phyloP scores from a whole-genome alignment of 2,329 filamentous ascomycete genomes.

The Didymella lethalis region DNA sequence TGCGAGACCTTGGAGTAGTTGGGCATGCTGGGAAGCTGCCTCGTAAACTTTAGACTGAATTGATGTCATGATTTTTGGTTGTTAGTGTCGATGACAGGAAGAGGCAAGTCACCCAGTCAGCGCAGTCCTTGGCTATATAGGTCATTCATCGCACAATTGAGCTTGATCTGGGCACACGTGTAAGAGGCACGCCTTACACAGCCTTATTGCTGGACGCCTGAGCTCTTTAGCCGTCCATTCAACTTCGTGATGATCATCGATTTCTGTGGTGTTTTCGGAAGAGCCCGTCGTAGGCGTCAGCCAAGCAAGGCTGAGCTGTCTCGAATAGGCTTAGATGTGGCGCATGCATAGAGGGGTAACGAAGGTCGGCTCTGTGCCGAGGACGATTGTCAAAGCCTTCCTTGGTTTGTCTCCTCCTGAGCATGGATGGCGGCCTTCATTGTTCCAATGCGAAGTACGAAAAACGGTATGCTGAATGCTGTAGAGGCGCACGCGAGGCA shows the following conservation, averaged over 20 bases:
- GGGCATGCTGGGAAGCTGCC: slow-evolving; percentile 37
- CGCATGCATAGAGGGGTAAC: slow-evolving; percentile 3
- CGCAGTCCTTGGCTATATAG: slow-evolving; percentile 4
- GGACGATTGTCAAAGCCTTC: not conserved
- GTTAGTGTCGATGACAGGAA: not conserved
- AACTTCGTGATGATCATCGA: slow-evolving; percentile 13
- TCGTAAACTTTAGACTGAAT: slow-evolving; percentile 38
- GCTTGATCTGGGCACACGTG: slow-evolving; percentile 22
- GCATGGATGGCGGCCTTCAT: not conserved
- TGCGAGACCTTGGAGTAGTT: slow-evolving; percentile 37
- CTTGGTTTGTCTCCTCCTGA: not conserved
- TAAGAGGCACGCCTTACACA: slow-evolving; percentile 11
- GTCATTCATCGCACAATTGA: not conserved
- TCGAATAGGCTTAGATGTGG: slow-evolving; percentile 15
- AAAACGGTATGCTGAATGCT: not conserved
- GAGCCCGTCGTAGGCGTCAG: slow-evolving; percentile 30
- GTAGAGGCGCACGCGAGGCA: not conserved
- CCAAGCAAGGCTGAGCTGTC: slow-evolving; percentile 20
- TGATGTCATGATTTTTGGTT: slow-evolving; percentile 26
- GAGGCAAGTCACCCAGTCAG: not conserved
- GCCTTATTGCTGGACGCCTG: slow-evolving; percentile 28
- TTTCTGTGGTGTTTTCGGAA: slow-evolving; percentile 22
- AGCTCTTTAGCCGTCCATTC: slow-evolving; percentile 3
- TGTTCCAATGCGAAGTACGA: not conserved
- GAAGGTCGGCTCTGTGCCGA: not conserved